These are phyloP conservation scores for Malus fusca DNA, from an alignment of 306 rosid species.

Conservation along the genomic window DNA sequence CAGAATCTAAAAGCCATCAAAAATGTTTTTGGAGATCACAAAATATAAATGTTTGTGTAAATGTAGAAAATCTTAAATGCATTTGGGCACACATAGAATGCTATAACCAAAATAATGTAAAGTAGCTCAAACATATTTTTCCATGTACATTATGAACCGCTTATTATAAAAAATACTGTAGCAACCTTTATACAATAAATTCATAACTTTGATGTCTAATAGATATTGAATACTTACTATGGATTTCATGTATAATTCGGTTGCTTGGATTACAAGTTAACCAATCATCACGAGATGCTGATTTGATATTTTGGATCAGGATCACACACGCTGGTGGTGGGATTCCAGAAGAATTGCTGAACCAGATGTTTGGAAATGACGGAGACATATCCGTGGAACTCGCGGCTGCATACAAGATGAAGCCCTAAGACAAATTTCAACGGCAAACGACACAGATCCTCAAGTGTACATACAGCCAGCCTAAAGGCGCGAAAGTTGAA, in stretches of 20 bases:
- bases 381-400: slow-evolving; percentile 62
- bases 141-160: too few relatives aligned
- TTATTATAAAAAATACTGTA: too few relatives aligned
- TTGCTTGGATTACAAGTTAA: background rate
- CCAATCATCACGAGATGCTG: background rate
- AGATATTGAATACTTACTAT: too few relatives aligned
- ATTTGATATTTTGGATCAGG: slow-evolving; percentile 31
- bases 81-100: too few relatives aligned
- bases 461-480: background rate
- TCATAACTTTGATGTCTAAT: background rate
- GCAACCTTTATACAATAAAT: background rate
- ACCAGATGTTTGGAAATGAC: slow-evolving; percentile 69
- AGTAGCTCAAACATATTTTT: too few relatives aligned
- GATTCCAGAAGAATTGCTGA: slow-evolving; percentile 63
- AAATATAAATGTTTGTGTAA: too few relatives aligned
- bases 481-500: background rate
- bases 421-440: slow-evolving; percentile 17
- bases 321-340: slow-evolving; percentile 66
- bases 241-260: background rate
- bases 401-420: slow-evolving; percentile 44
- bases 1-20: too few relatives aligned
- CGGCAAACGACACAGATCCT: slow-evolving; percentile 2
- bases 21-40: too few relatives aligned
- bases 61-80: too few relatives aligned
- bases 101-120: too few relatives aligned